phyloP scores from a whole-genome alignment of 2,329 filamentous ascomycete species.

The Fusarium sp. region DNA sequence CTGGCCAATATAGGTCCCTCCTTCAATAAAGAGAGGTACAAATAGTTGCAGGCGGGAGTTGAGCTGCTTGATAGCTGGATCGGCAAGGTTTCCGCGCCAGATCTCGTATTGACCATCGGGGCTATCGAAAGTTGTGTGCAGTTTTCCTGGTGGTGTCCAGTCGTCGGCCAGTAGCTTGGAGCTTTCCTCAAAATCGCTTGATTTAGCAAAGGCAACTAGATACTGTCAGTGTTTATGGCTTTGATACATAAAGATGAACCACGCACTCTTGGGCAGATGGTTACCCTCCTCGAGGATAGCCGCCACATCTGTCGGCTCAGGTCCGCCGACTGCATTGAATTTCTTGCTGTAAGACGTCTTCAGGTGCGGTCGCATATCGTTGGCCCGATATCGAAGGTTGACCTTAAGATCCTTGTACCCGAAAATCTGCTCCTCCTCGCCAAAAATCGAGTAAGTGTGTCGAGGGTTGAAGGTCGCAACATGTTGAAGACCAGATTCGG shows the following conservation, averaged over 20 bases:
- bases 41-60: conserved; percentile 86
- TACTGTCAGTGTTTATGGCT: conserved; percentile 19
- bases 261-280: conserved; percentile 75
- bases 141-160: conserved; percentile 80
- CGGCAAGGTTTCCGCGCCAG: conserved; percentile 80
- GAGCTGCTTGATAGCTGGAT: conserved; percentile 75
- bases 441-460: conserved; percentile 93
- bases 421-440: conserved; percentile 91
- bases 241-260: conserved; percentile 23
- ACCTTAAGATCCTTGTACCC: conserved; percentile 87
- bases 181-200: conserved; percentile 69
- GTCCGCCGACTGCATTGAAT: conserved; percentile 74
- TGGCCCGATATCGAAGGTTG: conserved; percentile 72
- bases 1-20: conserved; percentile 77
- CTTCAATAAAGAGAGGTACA: conserved; percentile 90
- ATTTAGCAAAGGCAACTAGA: conserved; percentile 74
- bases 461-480: conserved; percentile 80
- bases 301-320: conserved; percentile 75
- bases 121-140: conserved; percentile 71
- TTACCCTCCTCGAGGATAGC: conserved; percentile 70
- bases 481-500: conserved; percentile 62
- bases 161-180: conserved; percentile 58
- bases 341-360: conserved; percentile 77
- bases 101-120: conserved; percentile 79
- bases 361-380: conserved; percentile 82